Evolutionary conservation across 257 asterid genomes (phyloP).

Genomic region (Solanum raphanifolium): DNA sequence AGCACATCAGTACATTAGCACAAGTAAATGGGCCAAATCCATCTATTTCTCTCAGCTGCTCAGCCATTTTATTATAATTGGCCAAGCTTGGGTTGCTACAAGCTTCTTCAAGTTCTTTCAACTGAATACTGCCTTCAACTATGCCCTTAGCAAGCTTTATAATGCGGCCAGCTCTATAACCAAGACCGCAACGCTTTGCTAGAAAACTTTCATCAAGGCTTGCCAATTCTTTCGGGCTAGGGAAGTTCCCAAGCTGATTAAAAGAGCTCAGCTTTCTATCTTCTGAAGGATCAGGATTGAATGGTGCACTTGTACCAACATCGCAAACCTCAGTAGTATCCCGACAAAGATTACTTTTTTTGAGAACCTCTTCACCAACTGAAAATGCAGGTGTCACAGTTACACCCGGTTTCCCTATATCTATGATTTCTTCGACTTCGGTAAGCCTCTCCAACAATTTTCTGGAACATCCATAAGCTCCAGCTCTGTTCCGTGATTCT

Average conservation of each 20-base stretch:
- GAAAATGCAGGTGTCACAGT: background rate
- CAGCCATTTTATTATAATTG: slow-evolving; percentile 36
- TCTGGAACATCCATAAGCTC: slow-evolving; percentile 7
- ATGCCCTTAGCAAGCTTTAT: slow-evolving; percentile 56
- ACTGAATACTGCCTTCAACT: slow-evolving; percentile 41
- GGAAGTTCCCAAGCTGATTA: slow-evolving; percentile 47
- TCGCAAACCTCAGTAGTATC: background rate
- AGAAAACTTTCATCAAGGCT: slow-evolving; percentile 40
- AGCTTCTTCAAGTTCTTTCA: slow-evolving; percentile 44
- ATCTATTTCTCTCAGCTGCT: slow-evolving; percentile 50
- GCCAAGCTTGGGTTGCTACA: slow-evolving; percentile 20
- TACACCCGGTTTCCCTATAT: background rate
- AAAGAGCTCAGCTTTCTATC: background rate
- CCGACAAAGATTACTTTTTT: slow-evolving; percentile 1
- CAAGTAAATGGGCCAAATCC: slow-evolving; percentile 87
- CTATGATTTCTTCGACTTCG: background rate
- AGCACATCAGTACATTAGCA: slow-evolving; percentile 79
- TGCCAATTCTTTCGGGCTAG: slow-evolving; percentile 60
- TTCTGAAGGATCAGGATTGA: slow-evolving; percentile 7
- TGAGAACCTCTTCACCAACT: slow-evolving; percentile 3
- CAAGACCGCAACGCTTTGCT: slow-evolving; percentile 59
- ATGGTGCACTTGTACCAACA: background rate
- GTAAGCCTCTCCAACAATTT: slow-evolving; percentile 12
- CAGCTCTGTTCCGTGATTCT: slow-evolving; percentile 31
- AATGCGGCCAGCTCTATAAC: slow-evolving; percentile 74